Base-by-base conservation (phyloP, 306 rosid species). In the Castanea sativa region DNA sequence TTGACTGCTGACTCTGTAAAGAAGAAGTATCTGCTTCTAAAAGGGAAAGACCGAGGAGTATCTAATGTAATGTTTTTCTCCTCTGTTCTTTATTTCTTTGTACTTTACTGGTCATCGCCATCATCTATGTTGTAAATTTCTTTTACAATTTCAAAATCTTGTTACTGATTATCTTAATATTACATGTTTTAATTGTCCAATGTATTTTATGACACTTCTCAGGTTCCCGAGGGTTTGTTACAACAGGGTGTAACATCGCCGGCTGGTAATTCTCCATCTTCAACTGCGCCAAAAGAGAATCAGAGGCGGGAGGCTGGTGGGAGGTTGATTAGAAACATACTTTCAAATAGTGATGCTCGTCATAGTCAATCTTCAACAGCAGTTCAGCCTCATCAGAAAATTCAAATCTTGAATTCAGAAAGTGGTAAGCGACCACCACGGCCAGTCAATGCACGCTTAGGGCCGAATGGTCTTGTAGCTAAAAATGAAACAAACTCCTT, bases 261-360 rank as follows among this genome's bases (percentile, higher is more conserved):
- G 0, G 32, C 85, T 63, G 88, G 91, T 76, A 88, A 80, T 84
- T 86, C 89, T 67, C 72, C 88, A 27, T 55, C 82, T 84, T 82
- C 97, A 74, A 73, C 83, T 83, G 73, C 84, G 75, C n/a, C 83
- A 30, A 95, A 90, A 79, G 92, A 85, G 79, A 95, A 79, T 78
- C 98, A 87, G 67, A 88, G 92, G 87, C 94, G 87, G 55, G 98
- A 93, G 83, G 81, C 81, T 72, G 23, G 93, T 83, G 99, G 98
- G 83, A 84, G 88, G 87, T 76, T 91, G 86, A 83, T 95, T 78
- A 88, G 91, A 86, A 93, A 83, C 87, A 82, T 93, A 77, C 94
- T 92, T 81, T 71, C 82, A 52, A 89, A 90, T 83, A 94, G 83
- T 81, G 98, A 93, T 69, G 59, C 88, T 72, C 94, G 79, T 70